phyloP scores from a whole-genome alignment of 768 basidiomycete species.

The Solioccasus polychromus region DNA sequence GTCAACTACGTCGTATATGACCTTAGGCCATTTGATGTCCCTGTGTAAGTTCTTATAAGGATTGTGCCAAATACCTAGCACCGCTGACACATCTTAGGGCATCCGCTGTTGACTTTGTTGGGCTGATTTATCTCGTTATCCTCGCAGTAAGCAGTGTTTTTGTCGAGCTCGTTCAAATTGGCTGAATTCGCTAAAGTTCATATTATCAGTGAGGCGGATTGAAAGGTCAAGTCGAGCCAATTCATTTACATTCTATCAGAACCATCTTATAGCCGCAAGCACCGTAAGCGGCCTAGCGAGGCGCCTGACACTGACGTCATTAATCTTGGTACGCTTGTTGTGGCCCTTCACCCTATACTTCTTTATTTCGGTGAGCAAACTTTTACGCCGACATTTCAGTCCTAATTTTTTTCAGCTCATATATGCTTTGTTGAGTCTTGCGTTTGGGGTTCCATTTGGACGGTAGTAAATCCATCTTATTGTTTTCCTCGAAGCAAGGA shows the following conservation, averaged over 20 bases:
- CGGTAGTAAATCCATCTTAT: conserved; percentile 36
- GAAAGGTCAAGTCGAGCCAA: not conserved
- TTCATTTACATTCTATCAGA: conserved; percentile 18
- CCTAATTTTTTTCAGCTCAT: conserved; percentile 40
- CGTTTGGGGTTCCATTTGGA: conserved; percentile 56
- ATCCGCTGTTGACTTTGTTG: conserved; percentile 50
- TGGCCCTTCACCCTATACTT: conserved; percentile 42
- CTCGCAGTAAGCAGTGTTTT: conserved; percentile 21
- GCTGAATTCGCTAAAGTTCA: conserved; percentile 17
- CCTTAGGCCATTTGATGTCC: conserved; percentile 53
- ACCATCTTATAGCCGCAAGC: conserved; percentile 33
- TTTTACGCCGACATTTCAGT: not conserved
- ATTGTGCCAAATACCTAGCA: not conserved
- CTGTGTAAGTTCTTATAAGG: conserved; percentile 43
- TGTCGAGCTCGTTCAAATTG: not conserved
- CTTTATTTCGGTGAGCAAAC: conserved; percentile 35
- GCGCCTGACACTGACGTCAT: conserved; percentile 35
- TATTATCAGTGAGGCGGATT: conserved; percentile 23
- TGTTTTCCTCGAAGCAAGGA: not conserved
- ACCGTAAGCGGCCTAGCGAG: conserved; percentile 37
- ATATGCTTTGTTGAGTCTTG: conserved; percentile 57
- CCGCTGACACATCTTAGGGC: conserved; percentile 38
- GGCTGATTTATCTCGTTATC: conserved; percentile 49
- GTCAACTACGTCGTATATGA: conserved; percentile 48
- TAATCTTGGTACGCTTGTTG: conserved; percentile 40